phyloP scores from a whole-genome alignment of 2,329 filamentous ascomycete species.

The Tolypocladium ophioglossoides region DNA sequence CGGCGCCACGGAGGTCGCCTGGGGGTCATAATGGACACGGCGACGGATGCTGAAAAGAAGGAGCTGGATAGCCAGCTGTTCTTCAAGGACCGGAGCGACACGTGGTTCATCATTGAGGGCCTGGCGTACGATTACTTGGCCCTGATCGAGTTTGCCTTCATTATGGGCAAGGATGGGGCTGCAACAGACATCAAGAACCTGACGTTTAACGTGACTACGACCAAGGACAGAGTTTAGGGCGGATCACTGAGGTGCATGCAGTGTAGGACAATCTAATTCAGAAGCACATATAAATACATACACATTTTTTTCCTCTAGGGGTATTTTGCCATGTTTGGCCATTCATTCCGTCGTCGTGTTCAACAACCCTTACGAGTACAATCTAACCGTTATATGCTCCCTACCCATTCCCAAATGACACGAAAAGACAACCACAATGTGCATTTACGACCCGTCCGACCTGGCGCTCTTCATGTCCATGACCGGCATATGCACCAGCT shows the following conservation, averaged over 20 bases:
- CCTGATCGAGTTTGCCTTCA: background rate
- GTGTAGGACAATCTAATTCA: background rate
- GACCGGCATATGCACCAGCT: constrained; percentile 19
- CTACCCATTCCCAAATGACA: background rate
- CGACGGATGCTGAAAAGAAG: background rate
- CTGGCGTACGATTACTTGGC: background rate
- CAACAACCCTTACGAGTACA: no score
- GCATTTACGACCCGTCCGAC: background rate
- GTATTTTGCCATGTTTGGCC: background rate
- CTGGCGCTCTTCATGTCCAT: constrained; percentile 3
- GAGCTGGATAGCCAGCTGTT: background rate
- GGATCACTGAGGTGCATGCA: no score
- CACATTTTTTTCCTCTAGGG: background rate
- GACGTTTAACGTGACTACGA: no score
- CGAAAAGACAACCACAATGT: background rate
- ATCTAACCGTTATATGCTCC: background rate
- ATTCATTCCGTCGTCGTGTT: no score
- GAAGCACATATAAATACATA: background rate
- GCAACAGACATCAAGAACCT: background rate
- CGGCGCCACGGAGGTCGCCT: no score
- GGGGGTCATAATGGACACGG: background rate
- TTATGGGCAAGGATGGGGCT: background rate
- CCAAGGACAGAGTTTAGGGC: no score
- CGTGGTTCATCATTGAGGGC: background rate
- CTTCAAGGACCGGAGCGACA: background rate